A percentile compares a stretch with the other conserved stretches of the same genome.
Conservation (phyloP, 345 rosid genomes). For the Lepidium didymum region DNA sequence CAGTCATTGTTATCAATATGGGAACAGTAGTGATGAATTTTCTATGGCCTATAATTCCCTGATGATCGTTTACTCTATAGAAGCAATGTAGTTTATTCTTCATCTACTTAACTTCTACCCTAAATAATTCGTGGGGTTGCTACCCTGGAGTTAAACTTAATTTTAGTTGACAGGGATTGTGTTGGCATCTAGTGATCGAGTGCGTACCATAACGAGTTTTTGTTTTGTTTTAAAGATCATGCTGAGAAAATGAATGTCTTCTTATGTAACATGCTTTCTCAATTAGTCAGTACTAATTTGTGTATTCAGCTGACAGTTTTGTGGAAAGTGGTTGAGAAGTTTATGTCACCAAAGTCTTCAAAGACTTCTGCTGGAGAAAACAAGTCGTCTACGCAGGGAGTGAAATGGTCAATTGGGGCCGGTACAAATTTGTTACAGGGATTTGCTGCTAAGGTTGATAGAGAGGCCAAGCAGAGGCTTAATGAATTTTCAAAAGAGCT, state of each 20-base stretch:
- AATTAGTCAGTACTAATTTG: constrained; percentile 41
- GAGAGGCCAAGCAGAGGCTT: constrained; percentile 71
- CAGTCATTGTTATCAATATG: not conserved
- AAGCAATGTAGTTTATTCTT: too few relatives aligned
- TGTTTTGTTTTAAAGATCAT: not conserved
- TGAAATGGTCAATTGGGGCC: constrained; percentile 64
- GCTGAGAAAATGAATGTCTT: not conserved
- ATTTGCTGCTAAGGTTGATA: constrained; percentile 55
- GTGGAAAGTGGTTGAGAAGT: constrained; percentile 79
- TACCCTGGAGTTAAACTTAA: too few relatives aligned
- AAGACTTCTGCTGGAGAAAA: constrained; percentile 35
- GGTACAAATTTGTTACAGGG: constrained; percentile 75
- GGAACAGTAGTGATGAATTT: not conserved
- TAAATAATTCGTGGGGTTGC: too few relatives aligned
- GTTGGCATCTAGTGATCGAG: too few relatives aligned
- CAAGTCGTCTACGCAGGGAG: constrained; percentile 47
- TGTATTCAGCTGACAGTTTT: constrained; percentile 90
- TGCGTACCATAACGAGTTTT: too few relatives aligned
- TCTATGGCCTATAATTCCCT: too few relatives aligned
- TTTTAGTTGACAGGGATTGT: too few relatives aligned
- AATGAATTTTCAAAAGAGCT: constrained; percentile 81
- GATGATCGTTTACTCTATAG: too few relatives aligned
- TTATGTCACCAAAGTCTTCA: constrained; percentile 46
- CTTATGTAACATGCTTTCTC: constrained; percentile 5
- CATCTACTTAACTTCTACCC: too few relatives aligned